These are phyloP conservation scores for Claviceps sp. DNA, from an alignment of 2,329 filamentous ascomycete species.

Conservation along the genomic window DNA sequence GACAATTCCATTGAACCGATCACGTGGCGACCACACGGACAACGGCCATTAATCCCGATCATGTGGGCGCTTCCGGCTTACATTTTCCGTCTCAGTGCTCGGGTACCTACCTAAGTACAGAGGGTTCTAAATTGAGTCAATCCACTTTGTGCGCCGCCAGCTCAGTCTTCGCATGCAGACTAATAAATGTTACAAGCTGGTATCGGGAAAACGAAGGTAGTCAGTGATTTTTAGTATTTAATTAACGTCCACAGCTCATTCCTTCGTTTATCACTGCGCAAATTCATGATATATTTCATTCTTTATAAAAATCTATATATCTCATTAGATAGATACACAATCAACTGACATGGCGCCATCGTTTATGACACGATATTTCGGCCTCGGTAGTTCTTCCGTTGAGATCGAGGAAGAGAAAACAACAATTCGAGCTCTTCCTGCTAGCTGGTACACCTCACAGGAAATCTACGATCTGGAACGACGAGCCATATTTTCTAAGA, in stretches of 20 bases:
- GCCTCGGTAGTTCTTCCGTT: constrained; percentile 16
- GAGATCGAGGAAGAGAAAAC: constrained; percentile 11
- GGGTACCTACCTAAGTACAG: no score
- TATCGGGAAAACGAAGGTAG: no score
- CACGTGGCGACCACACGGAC: constrained; percentile 3
- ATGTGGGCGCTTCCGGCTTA: constrained; percentile 5
- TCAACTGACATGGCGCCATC: constrained; percentile 9
- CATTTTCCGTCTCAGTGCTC: not conserved
- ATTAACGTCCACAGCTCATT: no score
- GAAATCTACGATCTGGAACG: constrained; percentile 44
- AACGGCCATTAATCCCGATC: constrained; percentile 3
- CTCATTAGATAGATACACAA: not conserved
- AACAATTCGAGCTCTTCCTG: constrained; percentile 28
- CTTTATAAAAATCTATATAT: not conserved
- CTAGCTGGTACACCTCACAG: constrained; percentile 36
- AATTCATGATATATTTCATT: no score
- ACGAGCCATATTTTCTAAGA: constrained; percentile 42
- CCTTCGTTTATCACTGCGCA: no score
- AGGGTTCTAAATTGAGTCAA: no score
- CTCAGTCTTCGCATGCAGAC: no score
- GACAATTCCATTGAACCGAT: not conserved
- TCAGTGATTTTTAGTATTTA: no score
- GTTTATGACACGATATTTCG: constrained; percentile 24
- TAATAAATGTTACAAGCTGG: no score
- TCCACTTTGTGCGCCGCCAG: no score